Percentiles rank a stretch among this genome's conserved stretches.
phyloP scores from a whole-genome alignment of 140 eudicot genomes.

The Bidens hawaiensis region DNA sequence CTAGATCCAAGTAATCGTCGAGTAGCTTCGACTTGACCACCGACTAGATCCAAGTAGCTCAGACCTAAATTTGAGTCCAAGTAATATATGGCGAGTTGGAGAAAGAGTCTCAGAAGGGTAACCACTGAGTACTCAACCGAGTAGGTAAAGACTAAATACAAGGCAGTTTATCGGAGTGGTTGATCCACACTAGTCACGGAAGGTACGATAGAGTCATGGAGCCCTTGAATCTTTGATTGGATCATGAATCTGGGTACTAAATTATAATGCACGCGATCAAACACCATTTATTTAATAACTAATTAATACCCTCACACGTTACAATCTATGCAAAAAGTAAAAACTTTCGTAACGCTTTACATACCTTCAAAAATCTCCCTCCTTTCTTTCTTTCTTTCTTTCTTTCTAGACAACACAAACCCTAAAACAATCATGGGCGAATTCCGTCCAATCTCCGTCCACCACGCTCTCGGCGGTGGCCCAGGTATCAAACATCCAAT shows the following conservation, averaged over 20 bases:
- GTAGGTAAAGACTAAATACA: too few species aligned
- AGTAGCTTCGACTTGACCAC: too few species aligned
- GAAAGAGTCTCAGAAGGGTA: too few species aligned
- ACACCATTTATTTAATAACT: background rate
- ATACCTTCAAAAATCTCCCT: conserved; percentile 32
- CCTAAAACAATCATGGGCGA: conserved; percentile 67
- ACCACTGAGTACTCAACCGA: too few species aligned
- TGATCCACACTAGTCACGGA: too few species aligned
- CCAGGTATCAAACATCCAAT: conserved; percentile 41
- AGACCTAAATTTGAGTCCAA: too few species aligned
- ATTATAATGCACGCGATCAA: background rate
- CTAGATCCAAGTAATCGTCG: too few species aligned
- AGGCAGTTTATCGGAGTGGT: too few species aligned
- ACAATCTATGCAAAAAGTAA: conserved; percentile 4
- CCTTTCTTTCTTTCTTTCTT: background rate
- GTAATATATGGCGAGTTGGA: too few species aligned
- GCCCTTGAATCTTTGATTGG: too few species aligned
- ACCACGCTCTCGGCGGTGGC: conserved; percentile 81
- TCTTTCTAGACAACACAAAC: conserved; percentile 10
- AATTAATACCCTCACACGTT: conserved; percentile 10
- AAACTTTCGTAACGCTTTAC: conserved; percentile 16
- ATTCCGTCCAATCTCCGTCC: conserved; percentile 46
- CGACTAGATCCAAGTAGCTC: too few species aligned
- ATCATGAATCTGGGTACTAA: background rate
- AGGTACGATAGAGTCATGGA: too few species aligned